Evolutionary conservation across 148 eudicot genomes (phyloP).

Genomic region (Rhododendron williamsianum): DNA sequence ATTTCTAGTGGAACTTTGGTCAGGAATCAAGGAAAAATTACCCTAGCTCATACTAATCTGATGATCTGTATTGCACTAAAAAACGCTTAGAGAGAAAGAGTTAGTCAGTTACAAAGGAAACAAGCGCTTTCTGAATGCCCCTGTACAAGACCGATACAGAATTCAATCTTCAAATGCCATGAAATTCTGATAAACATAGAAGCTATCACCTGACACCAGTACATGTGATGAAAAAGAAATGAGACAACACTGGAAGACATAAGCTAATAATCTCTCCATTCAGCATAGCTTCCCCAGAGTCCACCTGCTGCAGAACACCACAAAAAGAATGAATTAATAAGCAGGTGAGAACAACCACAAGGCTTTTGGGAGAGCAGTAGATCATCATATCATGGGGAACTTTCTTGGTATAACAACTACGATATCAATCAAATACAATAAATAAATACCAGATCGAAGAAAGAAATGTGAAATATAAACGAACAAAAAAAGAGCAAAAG

Average conservation of each 20-base stretch:
- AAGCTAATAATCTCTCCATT: neutral
- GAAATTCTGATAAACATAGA: neutral
- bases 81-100: neutral
- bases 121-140: too few relatives aligned
- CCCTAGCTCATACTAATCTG: neutral
- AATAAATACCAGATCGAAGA: too few relatives aligned
- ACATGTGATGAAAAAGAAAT: neutral
- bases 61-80: neutral
- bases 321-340: neutral
- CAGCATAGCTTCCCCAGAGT: neutral
- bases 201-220: neutral
- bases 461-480: neutral
- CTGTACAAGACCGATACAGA: neutral
- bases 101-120: neutral
- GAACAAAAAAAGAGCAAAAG: neutral
- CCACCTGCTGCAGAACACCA: constrained; percentile 6
- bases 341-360: neutral
- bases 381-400: neutral
- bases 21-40: neutral
- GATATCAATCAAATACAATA: neutral
- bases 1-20: neutral
- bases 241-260: neutral
- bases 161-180: neutral
- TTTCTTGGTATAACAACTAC: neutral
- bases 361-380: neutral